Conservation (phyloP, 305 asterid genomes). For the Solanum hybrid region DNA sequence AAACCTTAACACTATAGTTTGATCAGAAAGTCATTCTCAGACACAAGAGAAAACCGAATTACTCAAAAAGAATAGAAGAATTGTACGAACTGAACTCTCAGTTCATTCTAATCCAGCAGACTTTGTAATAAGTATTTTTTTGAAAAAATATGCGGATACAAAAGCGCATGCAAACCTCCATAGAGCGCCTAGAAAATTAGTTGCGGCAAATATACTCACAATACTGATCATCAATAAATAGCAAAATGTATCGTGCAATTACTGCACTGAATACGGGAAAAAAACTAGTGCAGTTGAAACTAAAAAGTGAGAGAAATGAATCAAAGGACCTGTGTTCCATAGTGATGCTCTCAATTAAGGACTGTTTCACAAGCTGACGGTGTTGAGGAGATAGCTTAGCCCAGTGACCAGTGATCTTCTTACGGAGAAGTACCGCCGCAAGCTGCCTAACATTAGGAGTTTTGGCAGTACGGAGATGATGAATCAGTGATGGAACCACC, state of each 20-base stretch:
- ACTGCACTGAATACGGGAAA: neutral
- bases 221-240: neutral
- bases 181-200: neutral
- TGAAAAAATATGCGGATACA: neutral
- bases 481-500: constrained; percentile 82
- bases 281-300: neutral
- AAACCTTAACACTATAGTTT: neutral
- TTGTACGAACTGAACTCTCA: neutral
- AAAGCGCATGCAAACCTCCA: neutral
- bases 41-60: neutral
- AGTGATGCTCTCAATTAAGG: constrained; percentile 88
- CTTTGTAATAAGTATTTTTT: neutral
- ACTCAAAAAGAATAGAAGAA: neutral
- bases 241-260: neutral
- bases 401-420: constrained; percentile 99
- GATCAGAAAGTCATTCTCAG: neutral
- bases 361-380: constrained; percentile 80
- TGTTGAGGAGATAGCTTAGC: constrained; percentile 69
- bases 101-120: neutral
- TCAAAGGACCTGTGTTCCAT: constrained; percentile 68
- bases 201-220: neutral
- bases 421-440: constrained; percentile 93
- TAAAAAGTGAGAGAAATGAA: neutral
- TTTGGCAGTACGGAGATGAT: constrained; percentile 97
- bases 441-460: constrained; percentile 98